Evolutionary conservation across 1,139 yeast genomes (phyloP), one percentile per base, ranked within the genome.

Genomic region (Kodamaea derodonti): DNA sequence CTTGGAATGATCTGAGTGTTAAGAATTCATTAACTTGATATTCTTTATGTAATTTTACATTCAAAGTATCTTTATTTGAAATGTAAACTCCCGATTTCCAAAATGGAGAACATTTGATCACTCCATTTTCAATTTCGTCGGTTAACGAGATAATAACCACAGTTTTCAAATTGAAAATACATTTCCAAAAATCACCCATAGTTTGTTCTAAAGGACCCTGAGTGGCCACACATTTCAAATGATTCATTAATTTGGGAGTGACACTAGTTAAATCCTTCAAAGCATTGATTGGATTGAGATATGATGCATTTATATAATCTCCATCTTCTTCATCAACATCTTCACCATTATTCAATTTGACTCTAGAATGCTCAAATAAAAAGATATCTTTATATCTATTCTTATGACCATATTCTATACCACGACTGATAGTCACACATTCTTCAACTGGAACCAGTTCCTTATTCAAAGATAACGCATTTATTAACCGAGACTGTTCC

Each of bases 141-240:
- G 81, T 72, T 35, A 76, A 57, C 3, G 80, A 72, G 12, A 75
- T 46, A 9, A 75, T 60, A 5, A 75, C 37, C 11, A 68, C 61
- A 10, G 66, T 57, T 22, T 57, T 50, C 40, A 70, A 66, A 42
- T 71, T 67, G 27, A 67, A 52, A 4, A 84, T 70, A 35, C 84
- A 82, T 47, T 78, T 76, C 94, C 95, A 87, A 51, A 86, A 86
- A 53, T 86, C 95, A 11, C 78, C 80, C 39, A 82, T 71, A 0
- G 95, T 84, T 15, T 80, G 76, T 2, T 80, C 78, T 27, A 86
- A 58, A 2, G 96, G 96, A 1, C 94, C 95, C 47, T 86, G 95
- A 0, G 95, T 82, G 1, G 95, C 95, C 43, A 86, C 81, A 51
- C 81, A 84, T 33, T 72, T 65, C 32, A 52, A 47, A 9, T 48